Evolutionary conservation across 202 grass and related monocot species (phyloP), one percentile per base, ranked within the genome.

Genomic region (Schoenoplectus tabernaemontani): DNA sequence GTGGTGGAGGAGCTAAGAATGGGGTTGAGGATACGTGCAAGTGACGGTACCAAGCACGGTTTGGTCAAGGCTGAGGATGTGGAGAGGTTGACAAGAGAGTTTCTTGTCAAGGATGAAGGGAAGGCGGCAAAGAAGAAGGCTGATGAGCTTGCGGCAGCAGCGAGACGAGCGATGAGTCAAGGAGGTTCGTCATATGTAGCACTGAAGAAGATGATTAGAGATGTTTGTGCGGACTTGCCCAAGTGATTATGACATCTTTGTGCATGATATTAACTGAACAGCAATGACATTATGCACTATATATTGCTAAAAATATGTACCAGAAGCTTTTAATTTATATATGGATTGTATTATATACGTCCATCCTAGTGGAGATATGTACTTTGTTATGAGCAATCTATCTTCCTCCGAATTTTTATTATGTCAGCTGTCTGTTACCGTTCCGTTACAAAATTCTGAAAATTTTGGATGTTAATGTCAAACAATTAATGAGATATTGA

Each of bases 81-180:
- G 3, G 59, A 70, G 20, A 7, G 4, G 30, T 43, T 78, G 70
- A 44, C 24, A 0, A 76, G 50, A 24, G 77, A 91, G 33, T 6
- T 94, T 32, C 12, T 89, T 3, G 4, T 71, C 0, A 88, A 82
- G 53, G 77, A 89, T 44, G 13, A 15, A 51, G 84, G 88, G 7
- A 87, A 50, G 33, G 12, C 51, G 0, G 80, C 37, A 1, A 51
- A 65, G 0, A 69, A 72, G 0, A 85, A 63, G 28, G 82, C 38
- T 0, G 16, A 39, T 11, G 62, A 78, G 23, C 58, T 87, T 0
- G 64, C 76, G 0, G 15, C 5, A 3, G 36, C 75, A 1, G 82
- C 84, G 0, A 88, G 63, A 30, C 20, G 8, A 0, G 23, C 86
- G 0, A 64, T 88, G 84, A 2, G 9, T 11, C 38, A 79, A 61